Evolutionary conservation across 1,139 yeast species (phyloP), one percentile per base, ranked within the genome.

Genomic region (Kodamaea fungicola): DNA sequence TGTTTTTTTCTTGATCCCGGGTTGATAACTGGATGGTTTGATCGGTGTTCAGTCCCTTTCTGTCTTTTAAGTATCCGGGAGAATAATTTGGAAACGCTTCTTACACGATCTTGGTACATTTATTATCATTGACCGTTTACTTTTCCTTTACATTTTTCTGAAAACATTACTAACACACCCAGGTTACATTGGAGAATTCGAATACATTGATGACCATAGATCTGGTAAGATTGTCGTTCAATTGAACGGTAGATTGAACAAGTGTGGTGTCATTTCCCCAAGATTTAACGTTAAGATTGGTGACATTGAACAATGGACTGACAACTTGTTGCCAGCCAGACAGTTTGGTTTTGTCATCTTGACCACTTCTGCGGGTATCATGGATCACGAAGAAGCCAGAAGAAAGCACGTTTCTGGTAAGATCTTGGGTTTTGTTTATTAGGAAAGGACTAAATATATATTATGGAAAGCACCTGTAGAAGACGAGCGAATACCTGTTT

Each of bases 321-420:
- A 82, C 69, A 89, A 88, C 81, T 82, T 90, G 67, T 78, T 90
- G 65, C 97, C 97, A 64, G 95, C 97, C 52, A 88, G 97, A 84
- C 97, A 90, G 74, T 90, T 90, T 63, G 97, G 97, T 76, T 89
- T 76, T 76, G 90, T 90, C 63, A 85, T 90, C 69, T 81, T 90
- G 65, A 90, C 98, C 70, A 92, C 98, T 58, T 92, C 98, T 60
- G 96, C 97, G 60, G 98, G 98, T 75, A 92, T 92, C 60, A 89
- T 92, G 96, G 97, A 92, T 79, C 98, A 92, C 77, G 98, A 92
- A 78, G 98, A 92, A 78, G 98, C 98, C 59, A 89, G 97, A 83
- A 86, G 97, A 83, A 92, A 92, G 86, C 97, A 92, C 74, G 97
- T 90, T 59, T 88, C 97, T 57, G 97, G 97, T 71, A 90, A 90